Conservation (phyloP, 2,329 filamentous ascomycete genomes). For the Ceratocystis eucalypticola region DNA sequence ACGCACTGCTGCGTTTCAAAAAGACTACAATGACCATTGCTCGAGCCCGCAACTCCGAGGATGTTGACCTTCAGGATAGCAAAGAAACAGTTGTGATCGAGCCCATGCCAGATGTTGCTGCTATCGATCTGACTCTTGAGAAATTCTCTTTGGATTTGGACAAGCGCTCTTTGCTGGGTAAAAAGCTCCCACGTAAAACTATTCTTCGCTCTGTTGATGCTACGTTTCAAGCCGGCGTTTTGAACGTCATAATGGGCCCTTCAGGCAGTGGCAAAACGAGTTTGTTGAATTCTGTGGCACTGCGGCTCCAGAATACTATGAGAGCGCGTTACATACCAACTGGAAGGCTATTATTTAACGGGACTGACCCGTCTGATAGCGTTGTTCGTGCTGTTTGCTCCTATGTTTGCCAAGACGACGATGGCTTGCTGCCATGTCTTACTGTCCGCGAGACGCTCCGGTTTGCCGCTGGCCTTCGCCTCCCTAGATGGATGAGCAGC, state of each 20-base stretch:
- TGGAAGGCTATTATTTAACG: constrained; percentile 57
- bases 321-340: constrained; percentile 47
- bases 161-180: constrained; percentile 42
- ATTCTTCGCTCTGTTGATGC: constrained; percentile 56
- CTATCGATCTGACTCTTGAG: constrained; percentile 52
- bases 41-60: constrained; percentile 37
- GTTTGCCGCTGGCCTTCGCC: constrained; percentile 56
- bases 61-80: constrained; percentile 48
- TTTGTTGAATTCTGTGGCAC: constrained; percentile 58
- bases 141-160: constrained; percentile 50
- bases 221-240: constrained; percentile 50
- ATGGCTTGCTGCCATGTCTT: constrained; percentile 57
- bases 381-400: constrained; percentile 61
- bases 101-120: constrained; percentile 39
- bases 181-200: constrained; percentile 38
- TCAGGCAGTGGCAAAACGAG: constrained; percentile 67
- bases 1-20: constrained; percentile 48
- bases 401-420: constrained; percentile 67
- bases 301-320: constrained; percentile 48
- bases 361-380: constrained; percentile 49
- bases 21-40: constrained; percentile 58
- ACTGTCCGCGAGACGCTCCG: constrained; percentile 63
- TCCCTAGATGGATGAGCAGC: constrained; percentile 56
- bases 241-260: constrained; percentile 71
- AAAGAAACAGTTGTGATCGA: constrained; percentile 54